Evolutionary conservation across 805 yeast species (phyloP).

Genomic region (Ogataea trehalophila): DNA sequence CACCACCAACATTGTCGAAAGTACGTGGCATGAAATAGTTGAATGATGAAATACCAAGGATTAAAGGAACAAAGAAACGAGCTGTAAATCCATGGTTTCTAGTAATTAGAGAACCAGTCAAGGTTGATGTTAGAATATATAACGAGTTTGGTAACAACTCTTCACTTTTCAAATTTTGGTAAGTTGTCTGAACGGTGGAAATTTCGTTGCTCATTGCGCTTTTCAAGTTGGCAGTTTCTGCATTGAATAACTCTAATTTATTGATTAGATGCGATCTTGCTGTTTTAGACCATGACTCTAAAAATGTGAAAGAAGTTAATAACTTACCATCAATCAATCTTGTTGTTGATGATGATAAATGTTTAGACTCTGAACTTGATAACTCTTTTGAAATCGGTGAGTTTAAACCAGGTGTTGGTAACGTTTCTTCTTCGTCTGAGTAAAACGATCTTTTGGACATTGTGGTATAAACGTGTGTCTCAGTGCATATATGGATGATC

Average conservation of each 20-base stretch:
- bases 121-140: constrained; percentile 49
- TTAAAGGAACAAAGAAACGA: constrained; percentile 47
- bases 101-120: constrained; percentile 52
- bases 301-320: constrained; percentile 43
- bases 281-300: constrained; percentile 39
- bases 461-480: neutral
- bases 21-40: constrained; percentile 47
- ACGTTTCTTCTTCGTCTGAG: constrained; percentile 44
- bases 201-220: constrained; percentile 45
- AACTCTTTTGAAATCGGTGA: constrained; percentile 34
- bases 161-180: constrained; percentile 39
- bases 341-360: constrained; percentile 29
- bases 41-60: constrained; percentile 44
- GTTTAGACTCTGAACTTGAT: constrained; percentile 33
- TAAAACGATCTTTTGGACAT: constrained; percentile 40
- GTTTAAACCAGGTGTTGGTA: constrained; percentile 46
- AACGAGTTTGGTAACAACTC: constrained; percentile 53
- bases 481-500: too few species aligned
- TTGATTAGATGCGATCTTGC: constrained; percentile 36
- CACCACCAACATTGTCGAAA: constrained; percentile 29
- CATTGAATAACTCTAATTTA: constrained; percentile 33
- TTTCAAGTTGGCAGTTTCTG: constrained; percentile 43
- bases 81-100: constrained; percentile 42
- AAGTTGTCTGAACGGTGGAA: constrained; percentile 26
- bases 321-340: constrained; percentile 48